A percentile compares a stretch with the other conserved stretches of the same genome.
Evolutionary conservation across 192 early-diverging fungal species (phyloP).

Genomic region (Spizellomyces sp.): DNA sequence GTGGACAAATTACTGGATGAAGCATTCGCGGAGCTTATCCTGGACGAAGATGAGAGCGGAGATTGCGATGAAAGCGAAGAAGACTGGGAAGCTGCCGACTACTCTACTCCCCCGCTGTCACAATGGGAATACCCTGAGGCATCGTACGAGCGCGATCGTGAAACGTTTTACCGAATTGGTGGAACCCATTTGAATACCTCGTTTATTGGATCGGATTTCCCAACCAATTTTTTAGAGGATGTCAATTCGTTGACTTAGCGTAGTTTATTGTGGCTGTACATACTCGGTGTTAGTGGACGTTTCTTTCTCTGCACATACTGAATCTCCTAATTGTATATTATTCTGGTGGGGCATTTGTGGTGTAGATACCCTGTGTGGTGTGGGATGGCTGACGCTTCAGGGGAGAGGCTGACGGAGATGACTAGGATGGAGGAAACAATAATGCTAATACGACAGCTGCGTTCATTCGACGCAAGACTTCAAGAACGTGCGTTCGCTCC

Average conservation of each 20-base stretch:
- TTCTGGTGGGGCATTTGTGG: neutral
- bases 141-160: neutral
- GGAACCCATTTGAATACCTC: slow-evolving; percentile 2
- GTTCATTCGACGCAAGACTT: no score
- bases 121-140: slow-evolving; percentile 12
- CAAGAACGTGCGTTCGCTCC: no score
- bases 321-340: slow-evolving; percentile 1
- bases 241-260: neutral
- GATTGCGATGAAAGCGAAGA: slow-evolving; percentile 1
- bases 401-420: no score
- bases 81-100: neutral
- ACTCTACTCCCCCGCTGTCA: slow-evolving; percentile 2
- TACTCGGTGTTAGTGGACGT: neutral
- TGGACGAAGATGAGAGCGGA: neutral
- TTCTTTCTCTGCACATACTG: neutral
- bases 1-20: slow-evolving; percentile 11
- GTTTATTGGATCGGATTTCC: slow-evolving; percentile 10
- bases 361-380: no score
- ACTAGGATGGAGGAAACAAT: no score
- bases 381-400: no score
- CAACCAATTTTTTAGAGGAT: neutral
- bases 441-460: no score
- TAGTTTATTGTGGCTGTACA: neutral
- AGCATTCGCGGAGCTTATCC: slow-evolving; percentile 4
- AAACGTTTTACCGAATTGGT: slow-evolving; percentile 2